Conservation (phyloP, 306 rosid species). For the Prunus dulcis region DNA sequence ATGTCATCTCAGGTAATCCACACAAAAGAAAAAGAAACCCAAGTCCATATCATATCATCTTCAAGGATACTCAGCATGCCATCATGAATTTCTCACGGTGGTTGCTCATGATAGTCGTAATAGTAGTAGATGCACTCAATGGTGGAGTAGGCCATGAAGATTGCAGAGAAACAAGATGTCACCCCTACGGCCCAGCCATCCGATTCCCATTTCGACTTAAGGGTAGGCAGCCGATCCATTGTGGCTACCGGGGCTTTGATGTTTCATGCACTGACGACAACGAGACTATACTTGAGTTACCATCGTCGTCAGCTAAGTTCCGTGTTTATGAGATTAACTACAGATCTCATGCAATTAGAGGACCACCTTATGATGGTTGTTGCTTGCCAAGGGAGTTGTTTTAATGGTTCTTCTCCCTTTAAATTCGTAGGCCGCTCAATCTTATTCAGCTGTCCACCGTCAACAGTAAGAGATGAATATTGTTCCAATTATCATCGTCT, state of each 20-base stretch:
- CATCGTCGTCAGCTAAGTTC: background rate
- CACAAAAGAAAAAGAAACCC: no score
- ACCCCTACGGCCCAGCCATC: constrained; percentile 1
- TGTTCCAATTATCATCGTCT: accelerated
- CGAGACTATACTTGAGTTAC: no score
- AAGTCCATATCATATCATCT: no score
- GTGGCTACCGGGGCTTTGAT: constrained; percentile 27
- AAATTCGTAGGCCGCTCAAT: background rate
- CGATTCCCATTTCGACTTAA: background rate
- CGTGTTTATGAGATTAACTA: constrained; percentile 28
- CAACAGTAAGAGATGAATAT: background rate
- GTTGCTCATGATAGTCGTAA: background rate
- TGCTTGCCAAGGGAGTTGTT: constrained; percentile 10
- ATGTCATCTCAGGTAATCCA: no score
- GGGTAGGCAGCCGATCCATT: no score
- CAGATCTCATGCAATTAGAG: constrained; percentile 22
- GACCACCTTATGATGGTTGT: no score
- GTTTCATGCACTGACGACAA: constrained; percentile 19
- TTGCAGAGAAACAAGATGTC: constrained; percentile 23
- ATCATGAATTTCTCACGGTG: background rate
- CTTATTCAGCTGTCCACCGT: constrained; percentile 34
- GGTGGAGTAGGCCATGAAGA: background rate
- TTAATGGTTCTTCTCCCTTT: background rate
- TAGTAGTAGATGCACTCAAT: background rate
- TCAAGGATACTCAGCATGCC: background rate